These are phyloP conservation scores for Colletotrichum sp. DNA, from an alignment of 2,329 filamentous ascomycete genomes.

Conservation along the genomic window DNA sequence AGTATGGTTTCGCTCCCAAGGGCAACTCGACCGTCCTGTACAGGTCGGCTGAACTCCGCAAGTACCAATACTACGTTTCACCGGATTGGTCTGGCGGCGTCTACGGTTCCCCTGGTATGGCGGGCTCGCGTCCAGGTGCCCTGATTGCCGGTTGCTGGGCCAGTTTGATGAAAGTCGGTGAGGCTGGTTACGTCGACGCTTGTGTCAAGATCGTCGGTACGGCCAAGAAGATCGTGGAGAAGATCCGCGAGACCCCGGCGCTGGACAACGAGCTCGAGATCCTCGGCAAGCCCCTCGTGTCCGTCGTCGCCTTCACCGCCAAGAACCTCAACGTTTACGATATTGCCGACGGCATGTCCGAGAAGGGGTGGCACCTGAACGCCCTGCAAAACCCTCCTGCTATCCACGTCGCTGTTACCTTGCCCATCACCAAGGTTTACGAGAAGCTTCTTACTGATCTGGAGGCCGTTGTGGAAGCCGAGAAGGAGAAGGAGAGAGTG, in stretches of 20 bases:
- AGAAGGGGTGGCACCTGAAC: constrained; percentile 93
- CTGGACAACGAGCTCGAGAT: constrained; percentile 78
- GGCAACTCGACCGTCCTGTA: constrained; percentile 95
- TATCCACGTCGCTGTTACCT: constrained; percentile 91
- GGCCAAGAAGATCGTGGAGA: constrained; percentile 79
- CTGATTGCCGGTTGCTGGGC: constrained; percentile 97
- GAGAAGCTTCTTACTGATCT: constrained; percentile 80
- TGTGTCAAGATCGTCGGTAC: constrained; percentile 89
- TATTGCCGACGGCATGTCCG: constrained; percentile 85
- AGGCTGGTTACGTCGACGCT: constrained; percentile 84
- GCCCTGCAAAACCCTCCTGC: constrained; percentile 90
- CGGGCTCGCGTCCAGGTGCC: constrained; percentile 89
- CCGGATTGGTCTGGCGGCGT: constrained; percentile 96
- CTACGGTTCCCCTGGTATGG: constrained; percentile 91
- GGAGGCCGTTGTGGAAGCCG: constrained; percentile 68
- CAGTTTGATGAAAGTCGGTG: constrained; percentile 85
- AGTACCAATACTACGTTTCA: constrained; percentile 95
- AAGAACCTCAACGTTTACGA: constrained; percentile 91
- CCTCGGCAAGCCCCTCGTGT: constrained; percentile 85
- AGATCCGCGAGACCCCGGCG: constrained; percentile 71
- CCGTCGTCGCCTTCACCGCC: constrained; percentile 87
- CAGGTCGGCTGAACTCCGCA: constrained; percentile 76
- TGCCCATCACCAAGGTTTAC: constrained; percentile 82
- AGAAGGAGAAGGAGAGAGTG: constrained; percentile 82
- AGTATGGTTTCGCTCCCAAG: constrained; percentile 98